These are phyloP conservation scores for Schwanniomyces yamadae DNA, from an alignment of 805 yeast genomes.

Conservation along the genomic window DNA sequence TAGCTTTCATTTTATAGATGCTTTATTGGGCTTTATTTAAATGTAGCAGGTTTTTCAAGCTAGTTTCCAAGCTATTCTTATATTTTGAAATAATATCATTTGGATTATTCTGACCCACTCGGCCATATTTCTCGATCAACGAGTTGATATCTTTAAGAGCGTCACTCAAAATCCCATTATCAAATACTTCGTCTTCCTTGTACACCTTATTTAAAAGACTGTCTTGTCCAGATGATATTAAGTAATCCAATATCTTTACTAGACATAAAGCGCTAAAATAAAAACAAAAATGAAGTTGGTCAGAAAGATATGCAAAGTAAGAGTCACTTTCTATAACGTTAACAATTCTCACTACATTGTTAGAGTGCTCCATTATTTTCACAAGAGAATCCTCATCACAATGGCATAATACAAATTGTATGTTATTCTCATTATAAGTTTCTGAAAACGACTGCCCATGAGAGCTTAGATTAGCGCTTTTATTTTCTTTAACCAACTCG, in stretches of 20 bases:
- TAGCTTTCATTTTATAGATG: not conserved
- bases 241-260: slow-evolving; percentile 22
- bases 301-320: slow-evolving; percentile 68
- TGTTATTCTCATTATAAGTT: slow-evolving; percentile 20
- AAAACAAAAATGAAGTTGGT: slow-evolving; percentile 60
- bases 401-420: slow-evolving; percentile 21
- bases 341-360: slow-evolving; percentile 41
- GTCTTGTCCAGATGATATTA: slow-evolving; percentile 2
- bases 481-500: too few relatives aligned
- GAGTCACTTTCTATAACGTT: slow-evolving; percentile 45
- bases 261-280: slow-evolving; percentile 42
- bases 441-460: too few relatives aligned
- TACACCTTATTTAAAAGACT: slow-evolving; percentile 4
- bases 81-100: slow-evolving; percentile 32
- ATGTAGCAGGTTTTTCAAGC: slow-evolving; percentile 2
- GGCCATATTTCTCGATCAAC: slow-evolving; percentile 27
- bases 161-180: slow-evolving; percentile 6
- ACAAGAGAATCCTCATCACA: slow-evolving; percentile 27
- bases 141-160: slow-evolving; percentile 14
- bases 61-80: slow-evolving; percentile 19
- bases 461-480: too few relatives aligned
- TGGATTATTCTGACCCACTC: slow-evolving; percentile 25
- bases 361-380: slow-evolving; percentile 41
- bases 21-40: not conserved
- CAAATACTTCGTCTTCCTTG: not conserved